Evolutionary conservation across 1,139 yeast species (phyloP).

Genomic region (Candida mesenterica): DNA sequence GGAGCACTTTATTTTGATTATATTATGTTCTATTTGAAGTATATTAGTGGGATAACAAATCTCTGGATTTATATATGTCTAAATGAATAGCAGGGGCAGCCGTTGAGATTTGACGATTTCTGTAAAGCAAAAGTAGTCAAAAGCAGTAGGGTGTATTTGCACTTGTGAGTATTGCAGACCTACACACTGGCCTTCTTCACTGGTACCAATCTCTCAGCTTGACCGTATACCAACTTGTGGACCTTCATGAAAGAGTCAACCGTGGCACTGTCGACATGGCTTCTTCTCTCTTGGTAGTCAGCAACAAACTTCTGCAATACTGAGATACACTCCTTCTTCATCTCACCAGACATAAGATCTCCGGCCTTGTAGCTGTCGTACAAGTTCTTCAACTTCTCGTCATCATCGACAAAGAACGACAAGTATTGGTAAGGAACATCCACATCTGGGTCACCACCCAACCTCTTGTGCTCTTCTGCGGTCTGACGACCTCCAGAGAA

Average conservation of each 20-base stretch:
- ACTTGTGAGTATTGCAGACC: too few relatives aligned
- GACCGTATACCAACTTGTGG: conserved; percentile 75
- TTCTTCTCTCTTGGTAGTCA: conserved; percentile 78
- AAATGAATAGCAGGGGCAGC: too few relatives aligned
- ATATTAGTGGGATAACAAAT: too few relatives aligned
- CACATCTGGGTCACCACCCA: conserved; percentile 93
- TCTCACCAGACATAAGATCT: conserved; percentile 84
- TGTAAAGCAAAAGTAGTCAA: too few relatives aligned
- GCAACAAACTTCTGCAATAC: conserved; percentile 75
- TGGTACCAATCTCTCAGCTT: conserved; percentile 62
- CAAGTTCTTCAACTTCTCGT: conserved; percentile 64
- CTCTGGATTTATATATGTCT: too few relatives aligned
- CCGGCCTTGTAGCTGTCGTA: conserved; percentile 74
- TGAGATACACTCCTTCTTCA: conserved; percentile 85
- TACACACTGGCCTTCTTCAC: conserved; percentile 35
- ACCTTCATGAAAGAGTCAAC: conserved; percentile 79
- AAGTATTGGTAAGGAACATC: conserved; percentile 95
- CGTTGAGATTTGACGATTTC: too few relatives aligned
- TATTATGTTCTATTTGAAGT: too few relatives aligned
- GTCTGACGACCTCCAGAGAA: conserved; percentile 93
- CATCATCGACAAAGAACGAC: conserved; percentile 86
- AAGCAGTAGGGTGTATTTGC: too few relatives aligned
- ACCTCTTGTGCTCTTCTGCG: conserved; percentile 82
- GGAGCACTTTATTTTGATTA: too few relatives aligned
- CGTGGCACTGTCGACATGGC: conserved; percentile 61